phyloP scores from a whole-genome alignment of 2,329 filamentous ascomycete species.

The Teratosphaeria gauchensis region DNA sequence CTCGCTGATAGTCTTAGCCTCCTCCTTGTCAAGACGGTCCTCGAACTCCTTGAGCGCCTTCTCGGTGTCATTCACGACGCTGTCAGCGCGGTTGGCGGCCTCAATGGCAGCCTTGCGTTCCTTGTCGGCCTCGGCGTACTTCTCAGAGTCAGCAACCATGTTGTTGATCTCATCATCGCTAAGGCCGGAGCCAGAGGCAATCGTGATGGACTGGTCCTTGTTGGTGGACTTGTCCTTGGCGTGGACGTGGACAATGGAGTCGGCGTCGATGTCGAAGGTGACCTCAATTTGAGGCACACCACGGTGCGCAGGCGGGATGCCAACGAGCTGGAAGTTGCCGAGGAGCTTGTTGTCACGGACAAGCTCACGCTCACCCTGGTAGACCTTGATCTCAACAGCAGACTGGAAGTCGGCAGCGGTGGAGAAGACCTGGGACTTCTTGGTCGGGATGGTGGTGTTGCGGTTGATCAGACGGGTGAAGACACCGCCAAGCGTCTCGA shows the following conservation, averaged over 20 bases:
- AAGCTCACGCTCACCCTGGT: constrained; percentile 98
- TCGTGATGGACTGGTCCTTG: constrained; percentile 99
- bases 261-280: constrained; percentile 96
- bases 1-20: constrained; percentile 86
- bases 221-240: constrained; percentile 98
- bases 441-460: constrained; percentile 97
- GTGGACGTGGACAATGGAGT: constrained; percentile 95
- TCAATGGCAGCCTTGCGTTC: constrained; percentile 94
- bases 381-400: constrained; percentile 98
- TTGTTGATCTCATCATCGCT: constrained; percentile 88
- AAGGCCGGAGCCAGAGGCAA: constrained; percentile 93
- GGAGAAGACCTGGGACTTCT: constrained; percentile 98
- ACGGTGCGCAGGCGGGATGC: constrained; percentile 90
- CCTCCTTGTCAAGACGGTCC: constrained; percentile 91
- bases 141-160: constrained; percentile 98
- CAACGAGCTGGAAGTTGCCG: constrained; percentile 98
- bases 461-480: constrained; percentile 98
- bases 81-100: constrained; percentile 93
- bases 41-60: constrained; percentile 95
- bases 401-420: constrained; percentile 97
- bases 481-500: constrained; percentile 94
- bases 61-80: constrained; percentile 93
- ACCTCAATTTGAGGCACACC: constrained; percentile 96
- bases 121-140: constrained; percentile 90
- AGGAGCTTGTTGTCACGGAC: constrained; percentile 97